Base-by-base conservation (phyloP, 164 flowering plant genomes). In the Santalum album region DNA sequence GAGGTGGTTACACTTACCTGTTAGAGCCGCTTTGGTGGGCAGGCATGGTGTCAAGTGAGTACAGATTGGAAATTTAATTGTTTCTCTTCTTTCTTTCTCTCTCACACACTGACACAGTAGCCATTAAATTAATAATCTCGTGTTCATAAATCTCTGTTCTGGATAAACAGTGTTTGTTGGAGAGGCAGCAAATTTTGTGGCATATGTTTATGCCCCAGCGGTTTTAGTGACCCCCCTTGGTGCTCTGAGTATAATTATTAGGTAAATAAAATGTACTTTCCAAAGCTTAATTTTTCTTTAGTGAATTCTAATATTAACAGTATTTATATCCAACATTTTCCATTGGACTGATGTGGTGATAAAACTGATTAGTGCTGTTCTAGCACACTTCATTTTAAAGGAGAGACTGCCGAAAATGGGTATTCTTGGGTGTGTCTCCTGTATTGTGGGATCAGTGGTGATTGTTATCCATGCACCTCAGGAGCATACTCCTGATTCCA, bases 1-100 rank as follows among this genome's bases (percentile, higher is more conserved):
- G 66, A 64, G 98, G 96, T 54, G 96, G 98, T 25, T 86, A 85
- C 55, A 65, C 87, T 25, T 90, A 90, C 69, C 72, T 90, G 46
- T 55, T 78, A 22, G 87, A 90, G 70, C 98, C 98, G 9, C 86
- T 90, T 20, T 90, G 98, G 96, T 90, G 98, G 98, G 80, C 79
- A 12, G 98, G 98, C 63, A 85, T 87, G 96, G 60, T 82, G 29
- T 80, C 80, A 59, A 90, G 96, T 90, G 76, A 70, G 86, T 70
- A 18, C 26, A 34, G 1, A 10, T 43, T 29, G 26, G 18, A 15
- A 25, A 7, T 0, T 48, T n/a, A 5, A 24, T 39, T n/a, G 12
- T 24, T 19, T 60, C 34, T 50, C 34, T 36, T 26, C 62, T 39
- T n/a, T n/a, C n/a, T n/a, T n/a, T n/a, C n/a, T n/a, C n/a, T n/a